Evolutionary conservation across 1,284 basidiomycete species (phyloP), one percentile per base, ranked within the genome.

Genomic region (Filobasidium uniguttulatum): DNA sequence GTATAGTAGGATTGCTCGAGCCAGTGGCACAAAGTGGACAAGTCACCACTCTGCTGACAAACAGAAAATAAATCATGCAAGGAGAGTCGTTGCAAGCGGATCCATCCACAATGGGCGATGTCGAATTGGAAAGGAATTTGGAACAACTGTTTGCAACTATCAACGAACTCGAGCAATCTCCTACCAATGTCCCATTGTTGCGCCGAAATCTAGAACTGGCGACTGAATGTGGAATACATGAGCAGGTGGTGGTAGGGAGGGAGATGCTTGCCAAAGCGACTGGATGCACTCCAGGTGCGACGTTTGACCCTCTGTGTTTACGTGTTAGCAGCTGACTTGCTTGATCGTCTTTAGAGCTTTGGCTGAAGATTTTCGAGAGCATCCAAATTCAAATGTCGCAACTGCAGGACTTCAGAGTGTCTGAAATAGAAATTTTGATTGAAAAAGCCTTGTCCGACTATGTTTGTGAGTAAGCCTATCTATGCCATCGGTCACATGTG

Each of bases 181-280:
- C 53, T 15, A 19, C 9, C 20, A 51, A 54, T n/a, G 48, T 54
- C 34, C 49, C 53, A 2, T 34, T 54, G 8, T 19, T 54, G 15
- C 33, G 38, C 22, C 23, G 40, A 23, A 35, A 48, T 22, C 19
- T 54, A 10, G 33, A 26, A 8, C n/a, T 50, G 17, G 53, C 53
- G 9, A 41, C 35, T 20, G 34, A 36, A 26, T 40, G 36, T 33
- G 44, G 41, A 2, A 54, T 54, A 49, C 28, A 35, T n/a, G 49
- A 54, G n/a, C 48, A 54, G 35, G 49, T 46, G 2, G 44, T 35
- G n/a, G 45, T 20, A 10, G 53, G 40, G 14, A 6, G 48, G 46
- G 53, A 54, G 29, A 51, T 51, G 45, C 25, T 54, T 33, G 48
- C 34, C 8, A 46, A 47, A 9, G 15, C 38, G 3, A 46, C 35